Evolutionary conservation across 2,329 filamentous ascomycete genomes (phyloP), one percentile per base, ranked within the genome.

Genomic region (Hymenoscyphus fraxineus): DNA sequence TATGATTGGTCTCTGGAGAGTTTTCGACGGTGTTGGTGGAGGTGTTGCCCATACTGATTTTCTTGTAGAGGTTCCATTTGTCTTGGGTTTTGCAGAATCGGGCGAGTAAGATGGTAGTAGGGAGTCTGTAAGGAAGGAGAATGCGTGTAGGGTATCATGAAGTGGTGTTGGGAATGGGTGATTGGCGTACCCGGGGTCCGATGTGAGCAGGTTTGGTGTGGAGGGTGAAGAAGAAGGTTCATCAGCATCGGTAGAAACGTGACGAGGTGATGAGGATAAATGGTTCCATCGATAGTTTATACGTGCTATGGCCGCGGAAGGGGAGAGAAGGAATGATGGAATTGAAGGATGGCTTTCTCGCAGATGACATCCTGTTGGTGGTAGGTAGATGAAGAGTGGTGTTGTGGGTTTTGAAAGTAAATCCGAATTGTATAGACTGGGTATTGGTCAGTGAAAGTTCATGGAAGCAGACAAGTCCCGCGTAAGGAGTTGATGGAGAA

Each of bases 281-380:
- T 70, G 51, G 35, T 70, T 70, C 86, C 86, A 88, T 16, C 85
- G 80, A 73, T 88, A 88, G 71, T 86, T 83, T 71, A 88, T 83
- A 63, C 80, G 80, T 6, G 81, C 84, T 0, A 83, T 79, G 1
- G 84, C 80, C 39, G 73, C 82, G 76, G 63, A 81, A 81, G 10
- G 81, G 74, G 64, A 83, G 82, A 10, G 67, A 68, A 70, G 66
- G 51, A 35, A 82, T 80, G 31, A 83, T 68, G 39, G 75, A 64
- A 60, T 75, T 65, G 7, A 65, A 65, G 39, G 75, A 73, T 13
- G 82, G 76, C 57, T 78, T 81, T 79, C n/a, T 71, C 74, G 13
- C 72, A 76, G 39, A 82, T 77, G 65, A 81, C 82, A 1, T 65
- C 72, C 70, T 4, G 65, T 68, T 15, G 70, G 67, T 6, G 86